A percentile compares a stretch with the other conserved stretches of the same genome.
Conservation (phyloP, 2,329 filamentous ascomycete species). For the Hypocrella siamensis region DNA sequence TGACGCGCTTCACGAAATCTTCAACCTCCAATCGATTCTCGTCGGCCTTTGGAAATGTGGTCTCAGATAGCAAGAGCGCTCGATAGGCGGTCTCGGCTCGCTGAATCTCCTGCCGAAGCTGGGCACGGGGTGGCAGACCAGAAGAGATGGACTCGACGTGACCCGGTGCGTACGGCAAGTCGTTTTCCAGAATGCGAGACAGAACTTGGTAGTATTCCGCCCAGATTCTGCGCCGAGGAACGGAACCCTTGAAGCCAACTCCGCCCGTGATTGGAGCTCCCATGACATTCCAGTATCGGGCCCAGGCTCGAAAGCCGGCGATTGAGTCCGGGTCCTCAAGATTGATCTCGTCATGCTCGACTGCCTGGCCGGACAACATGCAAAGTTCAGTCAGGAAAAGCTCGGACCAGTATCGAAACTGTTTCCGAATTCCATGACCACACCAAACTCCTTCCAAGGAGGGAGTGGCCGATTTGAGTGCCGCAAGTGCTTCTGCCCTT, state of each 20-base stretch:
- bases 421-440: slow-evolving; percentile 38
- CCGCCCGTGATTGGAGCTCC: slow-evolving; percentile 33
- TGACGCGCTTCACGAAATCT: slow-evolving; percentile 60
- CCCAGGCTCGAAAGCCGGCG: slow-evolving; percentile 50
- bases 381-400: slow-evolving; percentile 61
- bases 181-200: slow-evolving; percentile 57
- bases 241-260: slow-evolving; percentile 39
- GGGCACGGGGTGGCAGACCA: slow-evolving; percentile 39
- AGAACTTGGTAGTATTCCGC: slow-evolving; percentile 69
- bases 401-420: slow-evolving; percentile 67
- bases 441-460: slow-evolving; percentile 40
- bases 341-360: slow-evolving; percentile 33
- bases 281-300: slow-evolving; percentile 47
- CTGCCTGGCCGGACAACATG: slow-evolving; percentile 47
- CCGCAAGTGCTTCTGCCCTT: slow-evolving; percentile 43
- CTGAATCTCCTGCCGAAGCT: slow-evolving; percentile 63
- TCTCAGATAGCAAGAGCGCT: slow-evolving; percentile 59
- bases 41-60: slow-evolving; percentile 70
- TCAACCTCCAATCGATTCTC: slow-evolving; percentile 69
- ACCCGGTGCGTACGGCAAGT: slow-evolving; percentile 42
- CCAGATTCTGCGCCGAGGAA: slow-evolving; percentile 59
- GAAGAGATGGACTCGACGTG: slow-evolving; percentile 23
- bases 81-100: slow-evolving; percentile 70
- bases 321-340: slow-evolving; percentile 37
- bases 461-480: slow-evolving; percentile 50